These are phyloP conservation scores for Debaryomycetaceae sp. DNA, from an alignment of 1,139 yeast species.

Conservation along the genomic window DNA sequence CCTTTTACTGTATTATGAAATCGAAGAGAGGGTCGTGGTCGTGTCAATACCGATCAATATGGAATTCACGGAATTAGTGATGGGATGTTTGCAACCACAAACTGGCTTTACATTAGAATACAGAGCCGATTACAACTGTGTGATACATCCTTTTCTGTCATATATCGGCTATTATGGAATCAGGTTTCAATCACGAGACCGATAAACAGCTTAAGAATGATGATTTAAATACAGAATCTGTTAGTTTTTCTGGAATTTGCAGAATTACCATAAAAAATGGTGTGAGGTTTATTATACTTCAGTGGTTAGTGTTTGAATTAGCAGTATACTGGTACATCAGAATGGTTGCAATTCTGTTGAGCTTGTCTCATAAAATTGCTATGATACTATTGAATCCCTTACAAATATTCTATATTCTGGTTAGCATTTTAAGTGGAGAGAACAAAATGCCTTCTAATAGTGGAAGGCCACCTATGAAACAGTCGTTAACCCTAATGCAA, in stretches of 20 bases:
- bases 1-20: background rate
- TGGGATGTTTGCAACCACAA: constrained; percentile 6
- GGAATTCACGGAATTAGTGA: no score
- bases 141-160: background rate
- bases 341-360: background rate
- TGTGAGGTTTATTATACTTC: background rate
- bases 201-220: background rate
- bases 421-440: background rate
- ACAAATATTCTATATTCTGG: background rate
- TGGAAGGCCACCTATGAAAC: background rate
- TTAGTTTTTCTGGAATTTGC: background rate
- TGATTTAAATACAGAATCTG: background rate
- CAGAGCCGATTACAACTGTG: background rate
- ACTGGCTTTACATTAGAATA: background rate
- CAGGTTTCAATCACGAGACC: background rate
- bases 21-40: background rate
- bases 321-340: background rate
- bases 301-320: background rate
- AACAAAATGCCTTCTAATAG: background rate
- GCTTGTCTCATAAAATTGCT: background rate
- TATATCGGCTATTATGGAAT: background rate
- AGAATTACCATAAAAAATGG: background rate
- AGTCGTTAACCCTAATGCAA: no score
- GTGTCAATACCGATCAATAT: background rate
- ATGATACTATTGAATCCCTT: background rate